Conservation (phyloP, 495 filamentous ascomycete species). For the Penicillium robsamsonii region DNA sequence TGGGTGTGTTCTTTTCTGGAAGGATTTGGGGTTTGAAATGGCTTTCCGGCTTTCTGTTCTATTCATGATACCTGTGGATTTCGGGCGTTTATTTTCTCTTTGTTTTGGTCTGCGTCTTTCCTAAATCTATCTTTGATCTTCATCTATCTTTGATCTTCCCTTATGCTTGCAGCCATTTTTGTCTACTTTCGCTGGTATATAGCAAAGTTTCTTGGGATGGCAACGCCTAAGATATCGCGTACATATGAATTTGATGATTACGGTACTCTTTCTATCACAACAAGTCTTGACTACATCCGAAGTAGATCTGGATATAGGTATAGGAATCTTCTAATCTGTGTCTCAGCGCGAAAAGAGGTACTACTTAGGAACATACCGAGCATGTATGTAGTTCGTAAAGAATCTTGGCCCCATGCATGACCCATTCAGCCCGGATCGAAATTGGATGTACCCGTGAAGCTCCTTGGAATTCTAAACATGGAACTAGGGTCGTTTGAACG, state of each 20-base stretch:
- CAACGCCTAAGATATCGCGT: not conserved
- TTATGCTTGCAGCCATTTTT: not conserved
- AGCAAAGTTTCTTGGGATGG: not conserved
- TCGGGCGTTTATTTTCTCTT: constrained; percentile 11
- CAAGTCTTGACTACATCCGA: not conserved
- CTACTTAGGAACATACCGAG: too few relatives aligned
- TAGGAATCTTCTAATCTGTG: not conserved
- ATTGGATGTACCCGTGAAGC: too few relatives aligned
- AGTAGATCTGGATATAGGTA: not conserved
- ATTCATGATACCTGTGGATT: constrained; percentile 13
- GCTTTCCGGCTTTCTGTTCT: constrained; percentile 2
- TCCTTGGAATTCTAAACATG: too few relatives aligned
- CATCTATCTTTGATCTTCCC: not conserved
- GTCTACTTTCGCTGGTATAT: not conserved
- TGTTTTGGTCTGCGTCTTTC: not conserved
- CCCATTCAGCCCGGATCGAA: too few relatives aligned
- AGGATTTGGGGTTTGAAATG: not conserved
- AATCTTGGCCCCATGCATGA: too few relatives aligned
- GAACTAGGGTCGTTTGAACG: too few relatives aligned
- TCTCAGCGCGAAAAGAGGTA: too few relatives aligned
- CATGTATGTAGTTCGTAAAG: too few relatives aligned
- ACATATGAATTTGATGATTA: constrained; percentile 7
- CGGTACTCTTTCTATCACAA: not conserved
- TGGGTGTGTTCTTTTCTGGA: not conserved
- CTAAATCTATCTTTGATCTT: not conserved